These are phyloP conservation scores for Phytophthora foliorum DNA, from an alignment of 352 stramenopile genomes.

Conservation along the genomic window DNA sequence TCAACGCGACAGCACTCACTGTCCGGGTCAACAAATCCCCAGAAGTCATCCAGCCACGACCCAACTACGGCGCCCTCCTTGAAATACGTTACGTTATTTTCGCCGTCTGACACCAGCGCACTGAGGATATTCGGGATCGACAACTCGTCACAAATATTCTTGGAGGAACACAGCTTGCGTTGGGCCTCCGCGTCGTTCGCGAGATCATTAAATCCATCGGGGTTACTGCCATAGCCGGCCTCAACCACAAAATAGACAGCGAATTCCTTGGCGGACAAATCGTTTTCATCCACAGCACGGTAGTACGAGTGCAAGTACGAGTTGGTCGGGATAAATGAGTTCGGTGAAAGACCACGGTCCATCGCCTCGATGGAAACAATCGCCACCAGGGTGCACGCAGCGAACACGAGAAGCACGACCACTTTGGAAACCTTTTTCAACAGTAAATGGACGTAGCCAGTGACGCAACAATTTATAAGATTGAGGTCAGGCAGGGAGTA, in stretches of 20 bases:
- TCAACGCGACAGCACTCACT: conserved; percentile 78
- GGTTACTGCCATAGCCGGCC: conserved; percentile 63
- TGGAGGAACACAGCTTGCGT: conserved; percentile 69
- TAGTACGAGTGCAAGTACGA: conserved; percentile 75
- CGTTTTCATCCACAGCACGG: conserved; percentile 52
- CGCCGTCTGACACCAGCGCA: conserved; percentile 43
- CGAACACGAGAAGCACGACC: conserved; percentile 62
- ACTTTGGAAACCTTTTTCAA: conserved; percentile 61
- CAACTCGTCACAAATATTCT: conserved; percentile 60
- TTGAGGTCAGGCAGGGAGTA: conserved; percentile 34
- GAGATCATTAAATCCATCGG: conserved; percentile 37
- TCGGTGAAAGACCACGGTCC: conserved; percentile 60
- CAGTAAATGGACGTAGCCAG: conserved; percentile 55
- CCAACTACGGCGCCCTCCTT: conserved; percentile 50
- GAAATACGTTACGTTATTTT: conserved; percentile 58
- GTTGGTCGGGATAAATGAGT: conserved; percentile 60
- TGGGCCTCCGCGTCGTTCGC: conserved; percentile 40
- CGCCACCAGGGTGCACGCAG: conserved; percentile 53
- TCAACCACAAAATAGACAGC: conserved; percentile 81
- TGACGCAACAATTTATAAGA: conserved; percentile 54
- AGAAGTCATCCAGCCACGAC: conserved; percentile 86
- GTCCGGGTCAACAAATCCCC: conserved; percentile 65
- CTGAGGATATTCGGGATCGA: conserved; percentile 74
- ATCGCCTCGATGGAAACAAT: conserved; percentile 65
- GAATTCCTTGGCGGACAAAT: conserved; percentile 53